Percentiles rank a stretch among this genome's conserved stretches.
Evolutionary conservation across 225 moss, liverwort and hornwort species (phyloP).

Genomic region (Polytrichum commune): DNA sequence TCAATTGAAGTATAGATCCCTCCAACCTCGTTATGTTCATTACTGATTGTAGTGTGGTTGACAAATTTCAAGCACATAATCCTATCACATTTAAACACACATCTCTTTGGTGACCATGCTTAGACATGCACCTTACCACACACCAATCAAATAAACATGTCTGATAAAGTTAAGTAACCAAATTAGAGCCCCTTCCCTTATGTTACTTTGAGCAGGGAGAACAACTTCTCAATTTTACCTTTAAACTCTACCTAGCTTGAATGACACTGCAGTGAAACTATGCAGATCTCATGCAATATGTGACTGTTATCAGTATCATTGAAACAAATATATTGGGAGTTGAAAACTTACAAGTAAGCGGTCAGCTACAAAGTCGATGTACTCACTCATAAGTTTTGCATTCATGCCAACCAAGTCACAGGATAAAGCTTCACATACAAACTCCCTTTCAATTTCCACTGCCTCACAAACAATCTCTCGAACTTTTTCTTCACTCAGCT

Average conservation of each 20-base stretch:
- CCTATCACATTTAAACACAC: too few relatives aligned
- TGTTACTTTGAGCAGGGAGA: too few relatives aligned
- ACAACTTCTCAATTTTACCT: too few relatives aligned
- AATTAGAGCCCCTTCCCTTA: too few relatives aligned
- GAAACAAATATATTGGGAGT: background rate
- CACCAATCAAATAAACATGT: too few relatives aligned
- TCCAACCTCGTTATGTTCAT: too few relatives aligned
- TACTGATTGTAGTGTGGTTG: too few relatives aligned
- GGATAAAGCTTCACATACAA: slow-evolving; percentile 82
- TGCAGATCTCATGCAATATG: background rate
- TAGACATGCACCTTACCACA: too few relatives aligned
- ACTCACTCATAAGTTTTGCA: slow-evolving; percentile 72
- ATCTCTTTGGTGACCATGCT: too few relatives aligned
- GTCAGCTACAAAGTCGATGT: slow-evolving; percentile 92
- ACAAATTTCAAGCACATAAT: too few relatives aligned
- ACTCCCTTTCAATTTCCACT: slow-evolving; percentile 86
- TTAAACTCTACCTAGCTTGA: background rate
- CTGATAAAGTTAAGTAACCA: too few relatives aligned
- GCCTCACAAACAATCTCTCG: slow-evolving; percentile 75
- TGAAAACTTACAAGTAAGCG: slow-evolving; percentile 59
- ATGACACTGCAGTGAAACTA: background rate
- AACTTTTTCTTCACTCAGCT: slow-evolving; percentile 59
- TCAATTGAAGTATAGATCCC: too few relatives aligned
- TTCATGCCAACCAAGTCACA: slow-evolving; percentile 95
- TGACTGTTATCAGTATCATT: background rate